These are phyloP conservation scores for Quercus aquifolioides DNA, from an alignment of 306 rosid species.

Conservation along the genomic window DNA sequence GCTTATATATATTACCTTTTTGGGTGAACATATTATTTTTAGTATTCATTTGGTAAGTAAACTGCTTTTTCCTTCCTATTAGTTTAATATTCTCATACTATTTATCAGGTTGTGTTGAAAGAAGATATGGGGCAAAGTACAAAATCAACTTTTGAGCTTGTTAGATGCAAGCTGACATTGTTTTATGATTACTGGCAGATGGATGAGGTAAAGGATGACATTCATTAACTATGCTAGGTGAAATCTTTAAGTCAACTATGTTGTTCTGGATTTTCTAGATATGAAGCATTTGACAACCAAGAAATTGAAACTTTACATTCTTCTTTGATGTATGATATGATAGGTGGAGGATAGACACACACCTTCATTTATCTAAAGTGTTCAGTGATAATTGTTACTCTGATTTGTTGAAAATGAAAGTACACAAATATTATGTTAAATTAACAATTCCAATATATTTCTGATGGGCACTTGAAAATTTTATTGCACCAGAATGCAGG, in stretches of 20 bases:
- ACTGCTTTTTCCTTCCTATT: neutral
- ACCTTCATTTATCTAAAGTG: neutral
- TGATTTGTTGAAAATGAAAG: neutral
- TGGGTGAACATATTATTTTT: neutral
- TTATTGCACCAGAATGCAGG: neutral
- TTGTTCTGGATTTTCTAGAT: neutral
- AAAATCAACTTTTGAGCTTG: conserved; percentile 61
- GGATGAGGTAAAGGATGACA: conserved; percentile 70
- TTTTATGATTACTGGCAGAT: conserved; percentile 90
- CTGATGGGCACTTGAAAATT: neutral
- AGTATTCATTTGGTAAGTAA: neutral
- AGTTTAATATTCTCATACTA: conserved; percentile 2
- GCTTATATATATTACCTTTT: neutral
- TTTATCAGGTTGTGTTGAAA: conserved; percentile 56
- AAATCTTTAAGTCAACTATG: neutral
- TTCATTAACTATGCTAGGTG: conserved; percentile 11
- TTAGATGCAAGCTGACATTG: conserved; percentile 81
- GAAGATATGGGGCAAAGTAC: conserved; percentile 38
- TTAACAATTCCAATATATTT: neutral
- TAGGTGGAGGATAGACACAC: neutral
- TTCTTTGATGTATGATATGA: neutral
- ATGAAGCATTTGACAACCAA: neutral
- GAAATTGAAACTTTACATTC: neutral
- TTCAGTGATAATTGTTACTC: neutral
- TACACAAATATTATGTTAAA: neutral